Evolutionary conservation across 495 filamentous ascomycete species (phyloP).

Genomic region (Parachaetomium inaequale): DNA sequence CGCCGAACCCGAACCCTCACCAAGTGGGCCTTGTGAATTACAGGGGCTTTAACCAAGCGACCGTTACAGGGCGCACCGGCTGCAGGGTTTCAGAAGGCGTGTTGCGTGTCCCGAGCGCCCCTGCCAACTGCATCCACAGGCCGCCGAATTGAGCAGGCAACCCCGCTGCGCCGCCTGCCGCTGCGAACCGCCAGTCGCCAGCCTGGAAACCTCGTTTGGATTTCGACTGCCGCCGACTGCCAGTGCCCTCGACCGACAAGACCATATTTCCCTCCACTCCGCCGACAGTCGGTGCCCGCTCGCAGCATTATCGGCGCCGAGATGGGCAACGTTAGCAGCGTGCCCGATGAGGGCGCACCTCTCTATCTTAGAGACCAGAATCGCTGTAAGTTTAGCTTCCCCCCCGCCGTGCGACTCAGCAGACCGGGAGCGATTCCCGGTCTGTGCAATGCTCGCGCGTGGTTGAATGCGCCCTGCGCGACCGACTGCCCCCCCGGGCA

Average conservation of each 20-base stretch:
- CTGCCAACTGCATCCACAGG: slow-evolving; percentile 13
- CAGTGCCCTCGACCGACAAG: not conserved
- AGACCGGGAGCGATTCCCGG: not conserved
- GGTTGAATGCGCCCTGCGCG: not conserved
- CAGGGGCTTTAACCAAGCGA: slow-evolving; percentile 7
- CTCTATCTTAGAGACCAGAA: slow-evolving; percentile 88
- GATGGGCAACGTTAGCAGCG: slow-evolving; percentile 94
- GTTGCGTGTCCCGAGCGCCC: slow-evolving; percentile 13
- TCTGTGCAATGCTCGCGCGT: slow-evolving; percentile 8
- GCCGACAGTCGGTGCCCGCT: slow-evolving; percentile 19
- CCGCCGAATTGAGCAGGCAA: slow-evolving; percentile 15
- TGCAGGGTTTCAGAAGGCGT: slow-evolving; percentile 23
- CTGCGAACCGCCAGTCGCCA: slow-evolving; percentile 15
- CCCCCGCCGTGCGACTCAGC: slow-evolving; percentile 5
- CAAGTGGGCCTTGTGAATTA: slow-evolving; percentile 1
- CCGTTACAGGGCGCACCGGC: slow-evolving; percentile 10
- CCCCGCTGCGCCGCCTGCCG: slow-evolving; percentile 24
- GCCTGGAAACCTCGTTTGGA: slow-evolving; percentile 16
- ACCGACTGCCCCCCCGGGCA: not conserved
- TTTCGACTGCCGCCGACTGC: slow-evolving; percentile 6
- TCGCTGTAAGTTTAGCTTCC: slow-evolving; percentile 58
- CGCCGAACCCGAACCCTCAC: too few relatives aligned
- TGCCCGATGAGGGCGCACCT: slow-evolving; percentile 76
- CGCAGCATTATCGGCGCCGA: slow-evolving; percentile 31
- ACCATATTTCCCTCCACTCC: slow-evolving; percentile 4